Evolutionary conservation across 495 filamentous ascomycete species (phyloP), one percentile per base, ranked within the genome.

Genomic region (Penicillium psychrofluorescens): DNA sequence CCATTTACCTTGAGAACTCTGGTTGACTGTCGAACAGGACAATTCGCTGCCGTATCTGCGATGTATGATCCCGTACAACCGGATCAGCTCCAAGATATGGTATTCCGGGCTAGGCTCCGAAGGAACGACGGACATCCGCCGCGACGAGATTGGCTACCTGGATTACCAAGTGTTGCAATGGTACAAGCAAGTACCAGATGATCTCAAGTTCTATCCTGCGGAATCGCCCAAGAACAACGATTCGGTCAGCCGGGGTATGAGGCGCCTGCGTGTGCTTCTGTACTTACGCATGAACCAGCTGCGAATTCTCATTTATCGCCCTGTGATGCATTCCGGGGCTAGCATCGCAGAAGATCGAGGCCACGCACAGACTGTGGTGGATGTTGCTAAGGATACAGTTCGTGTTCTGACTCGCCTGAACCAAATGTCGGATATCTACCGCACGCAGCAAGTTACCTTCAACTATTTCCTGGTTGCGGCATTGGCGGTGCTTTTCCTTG

Each of bases 381-480:
- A 84, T 38, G 71, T 92, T 4, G 85, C 88, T 11, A 88, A 87
- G 54, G 84, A 92, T 51, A 90, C 85, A 0, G 83, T 95, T 33
- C 76, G 80, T 11, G 79, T 84, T 7, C 67, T 95, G 11, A 80
- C 84, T 0, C 77, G 79, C 30, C 73, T 90, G 8, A 90, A 90
- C 57, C 81, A 81, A 53, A 84, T 80, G n/a, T 82, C 84, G 0
- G 82, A 90, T 47, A 80, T 92, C 27, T 95, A 92, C 63, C 77
- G 81, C 8, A 81, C 76, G 6, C 80, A 87, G 42, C 87, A 92
- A 59, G 79, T 89, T 31, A 82, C 82, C 47, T 91, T 90, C 67
- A 88, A 95, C 61, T 88, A 90, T 54, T 95, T 95, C 61, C 73
- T 95, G 12, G 80, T 88, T 9, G 83, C 85, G 8, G 82, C 87